Percentiles rank a stretch among this genome's conserved stretches.
Conservation (phyloP, 202 grass and related monocot genomes). For the Carex arenaria region DNA sequence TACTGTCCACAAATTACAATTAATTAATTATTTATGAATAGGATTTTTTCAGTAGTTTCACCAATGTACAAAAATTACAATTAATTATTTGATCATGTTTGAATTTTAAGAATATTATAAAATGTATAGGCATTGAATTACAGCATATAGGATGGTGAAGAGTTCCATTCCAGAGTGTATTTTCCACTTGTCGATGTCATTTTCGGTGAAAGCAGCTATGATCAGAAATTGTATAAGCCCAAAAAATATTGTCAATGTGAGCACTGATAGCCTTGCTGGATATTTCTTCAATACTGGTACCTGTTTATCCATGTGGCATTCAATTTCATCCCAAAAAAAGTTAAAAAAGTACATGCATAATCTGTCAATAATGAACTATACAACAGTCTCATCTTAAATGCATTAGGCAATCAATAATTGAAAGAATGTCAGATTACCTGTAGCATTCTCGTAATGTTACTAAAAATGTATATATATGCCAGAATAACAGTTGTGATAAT, state of each 20-base stretch:
- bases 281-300: conserved; percentile 79
- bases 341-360: background rate
- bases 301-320: conserved; percentile 17
- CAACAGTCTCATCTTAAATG: background rate
- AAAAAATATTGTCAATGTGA: conserved; percentile 66
- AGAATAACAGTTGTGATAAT: background rate
- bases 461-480: background rate
- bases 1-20: background rate
- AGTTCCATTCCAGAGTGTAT: conserved; percentile 61
- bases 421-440: background rate
- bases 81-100: background rate
- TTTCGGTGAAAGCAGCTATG: conserved; percentile 65
- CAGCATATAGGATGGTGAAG: conserved; percentile 80
- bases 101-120: background rate
- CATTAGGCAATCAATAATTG: conserved; percentile 11
- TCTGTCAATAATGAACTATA: background rate
- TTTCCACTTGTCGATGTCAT: conserved; percentile 72
- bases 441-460: background rate
- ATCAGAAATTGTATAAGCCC: conserved; percentile 66
- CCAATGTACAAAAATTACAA: background rate
- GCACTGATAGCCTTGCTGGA: conserved; percentile 70
- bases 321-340: background rate
- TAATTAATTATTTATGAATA: too few species aligned
- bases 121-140: conserved; percentile 13
- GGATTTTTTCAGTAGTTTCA: background rate